These are phyloP conservation scores for Ogataea ganodermae DNA, from an alignment of 805 yeast species.

Conservation along the genomic window DNA sequence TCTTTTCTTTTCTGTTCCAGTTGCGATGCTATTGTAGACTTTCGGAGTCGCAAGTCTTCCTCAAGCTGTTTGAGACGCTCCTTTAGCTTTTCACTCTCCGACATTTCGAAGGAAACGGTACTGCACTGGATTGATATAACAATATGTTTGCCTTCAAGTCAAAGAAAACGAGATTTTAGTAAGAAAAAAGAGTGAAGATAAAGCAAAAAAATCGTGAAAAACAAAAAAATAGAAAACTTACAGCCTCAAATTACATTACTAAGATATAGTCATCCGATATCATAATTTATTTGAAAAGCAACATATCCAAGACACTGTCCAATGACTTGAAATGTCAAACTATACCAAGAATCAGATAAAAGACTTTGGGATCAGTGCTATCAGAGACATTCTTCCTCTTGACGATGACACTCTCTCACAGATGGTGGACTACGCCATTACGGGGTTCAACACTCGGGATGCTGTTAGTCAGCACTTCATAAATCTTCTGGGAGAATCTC, in stretches of 20 bases:
- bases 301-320: too few relatives aligned
- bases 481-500: slow-evolving; percentile 58
- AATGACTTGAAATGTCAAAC: slow-evolving; percentile 15
- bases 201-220: not conserved
- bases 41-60: slow-evolving; percentile 21
- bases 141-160: too few relatives aligned
- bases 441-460: slow-evolving; percentile 44
- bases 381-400: slow-evolving; percentile 49
- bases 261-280: too few relatives aligned
- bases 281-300: too few relatives aligned
- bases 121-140: too few relatives aligned
- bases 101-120: slow-evolving; percentile 14
- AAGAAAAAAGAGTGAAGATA: not conserved
- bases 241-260: not conserved
- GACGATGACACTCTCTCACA: slow-evolving; percentile 58
- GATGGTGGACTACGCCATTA: slow-evolving; percentile 54
- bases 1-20: slow-evolving; percentile 18
- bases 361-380: slow-evolving; percentile 24
- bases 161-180: too few relatives aligned
- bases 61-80: slow-evolving; percentile 24
- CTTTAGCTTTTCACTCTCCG: slow-evolving; percentile 22
- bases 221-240: not conserved
- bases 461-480: slow-evolving; percentile 54
- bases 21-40: slow-evolving; percentile 17
- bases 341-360: slow-evolving; percentile 28